These are phyloP conservation scores for Citrus trifoliata DNA, from an alignment of 345 rosid species.

Conservation along the genomic window DNA sequence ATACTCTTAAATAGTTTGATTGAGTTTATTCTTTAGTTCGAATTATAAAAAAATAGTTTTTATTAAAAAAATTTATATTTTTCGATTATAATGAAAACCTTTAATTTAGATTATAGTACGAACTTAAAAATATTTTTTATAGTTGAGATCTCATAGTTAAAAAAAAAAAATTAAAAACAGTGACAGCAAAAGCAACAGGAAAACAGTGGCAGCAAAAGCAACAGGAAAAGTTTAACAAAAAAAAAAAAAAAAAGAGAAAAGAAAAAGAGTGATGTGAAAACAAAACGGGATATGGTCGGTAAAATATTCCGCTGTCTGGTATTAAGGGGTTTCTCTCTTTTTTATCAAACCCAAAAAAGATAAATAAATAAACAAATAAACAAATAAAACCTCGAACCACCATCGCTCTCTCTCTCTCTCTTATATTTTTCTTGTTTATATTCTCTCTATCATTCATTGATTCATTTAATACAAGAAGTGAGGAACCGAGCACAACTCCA, in stretches of 20 bases:
- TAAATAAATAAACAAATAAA: no score
- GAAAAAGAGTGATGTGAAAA: slow-evolving; percentile 17
- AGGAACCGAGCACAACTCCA: neutral
- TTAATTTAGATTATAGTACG: fast-evolving
- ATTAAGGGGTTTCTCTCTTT: slow-evolving; percentile 31
- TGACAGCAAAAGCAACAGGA: slow-evolving; percentile 6
- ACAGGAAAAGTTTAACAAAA: neutral
- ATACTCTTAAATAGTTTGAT: fast-evolving
- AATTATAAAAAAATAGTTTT: fast-evolving
- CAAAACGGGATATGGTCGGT: slow-evolving; percentile 29
- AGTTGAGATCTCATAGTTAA: fast-evolving
- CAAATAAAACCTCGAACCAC: no score
- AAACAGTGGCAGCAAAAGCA: slow-evolving; percentile 14
- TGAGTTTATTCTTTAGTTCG: fast-evolving
- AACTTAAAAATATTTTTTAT: fast-evolving
- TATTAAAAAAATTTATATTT: fast-evolving
- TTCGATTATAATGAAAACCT: fast-evolving
- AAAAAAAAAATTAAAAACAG: neutral
- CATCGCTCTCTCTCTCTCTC: neutral
- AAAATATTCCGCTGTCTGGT: slow-evolving; percentile 54
- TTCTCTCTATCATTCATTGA: neutral
- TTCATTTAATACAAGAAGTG: neutral
- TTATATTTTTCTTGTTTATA: neutral
- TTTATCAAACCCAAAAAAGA: neutral
- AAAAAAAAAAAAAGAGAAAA: neutral